phyloP scores from a whole-genome alignment of 73 alveolate species.

The Uronychia binucleata region DNA sequence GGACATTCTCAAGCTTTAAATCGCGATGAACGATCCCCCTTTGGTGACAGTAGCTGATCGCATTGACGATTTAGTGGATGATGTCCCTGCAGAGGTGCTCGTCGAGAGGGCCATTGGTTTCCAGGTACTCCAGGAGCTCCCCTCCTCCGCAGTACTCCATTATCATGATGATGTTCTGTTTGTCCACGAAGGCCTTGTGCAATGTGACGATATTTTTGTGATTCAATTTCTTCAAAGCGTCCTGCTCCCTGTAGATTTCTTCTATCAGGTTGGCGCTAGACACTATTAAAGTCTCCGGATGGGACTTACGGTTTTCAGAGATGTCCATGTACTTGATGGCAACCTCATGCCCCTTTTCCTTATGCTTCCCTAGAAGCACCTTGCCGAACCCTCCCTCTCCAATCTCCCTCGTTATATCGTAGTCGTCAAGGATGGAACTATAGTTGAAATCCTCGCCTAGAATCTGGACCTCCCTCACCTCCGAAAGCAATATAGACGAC shows the following conservation, averaged over 20 bases:
- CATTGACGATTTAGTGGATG: constrained; percentile 53
- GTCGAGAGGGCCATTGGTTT: constrained; percentile 15
- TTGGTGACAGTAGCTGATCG: constrained; percentile 67
- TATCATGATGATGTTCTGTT: constrained; percentile 73
- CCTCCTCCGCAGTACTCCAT: constrained; percentile 96
- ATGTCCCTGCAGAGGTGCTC: constrained; percentile 56
- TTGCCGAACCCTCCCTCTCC: constrained; percentile 99
- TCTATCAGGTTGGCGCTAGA: constrained; percentile 53
- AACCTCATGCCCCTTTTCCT: constrained; percentile 90
- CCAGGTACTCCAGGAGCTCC: constrained; percentile 70
- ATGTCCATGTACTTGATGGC: constrained; percentile 89
- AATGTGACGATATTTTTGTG: constrained; percentile 76
- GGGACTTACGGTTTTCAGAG: constrained; percentile 29
- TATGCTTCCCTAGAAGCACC: constrained; percentile 92
- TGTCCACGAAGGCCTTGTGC: constrained; percentile 72
- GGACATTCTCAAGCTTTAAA: constrained; percentile 64
- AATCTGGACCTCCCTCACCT: constrained; percentile 11
- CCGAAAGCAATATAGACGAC: constrained; percentile 37
- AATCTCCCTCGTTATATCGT: constrained; percentile 74
- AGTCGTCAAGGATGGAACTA: constrained; percentile 68
- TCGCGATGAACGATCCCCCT: constrained; percentile 73
- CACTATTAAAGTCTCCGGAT: constrained; percentile 7
- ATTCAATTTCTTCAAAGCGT: constrained; percentile 68
- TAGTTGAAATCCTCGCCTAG: constrained; percentile 66
- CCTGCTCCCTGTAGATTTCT: constrained; percentile 82